Percentiles rank a stretch among this genome's conserved stretches.
These are phyloP conservation scores for Acanthamoeba rhysodes DNA, from an alignment of 208 protist species.

Conservation along the genomic window DNA sequence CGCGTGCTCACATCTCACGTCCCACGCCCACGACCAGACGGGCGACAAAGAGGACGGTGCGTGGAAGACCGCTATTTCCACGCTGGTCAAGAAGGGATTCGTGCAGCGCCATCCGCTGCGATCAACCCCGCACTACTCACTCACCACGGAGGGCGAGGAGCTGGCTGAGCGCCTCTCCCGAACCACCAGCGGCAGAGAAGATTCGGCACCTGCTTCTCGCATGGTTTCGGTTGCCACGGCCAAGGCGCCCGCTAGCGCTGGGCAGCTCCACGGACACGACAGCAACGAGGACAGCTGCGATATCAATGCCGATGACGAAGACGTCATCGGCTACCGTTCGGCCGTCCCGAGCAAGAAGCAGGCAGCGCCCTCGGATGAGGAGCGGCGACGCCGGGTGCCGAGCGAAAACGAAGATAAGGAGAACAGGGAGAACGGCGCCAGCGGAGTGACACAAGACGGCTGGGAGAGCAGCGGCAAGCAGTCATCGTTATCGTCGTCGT, in stretches of 20 bases:
- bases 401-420: background rate
- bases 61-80: conserved; percentile 54
- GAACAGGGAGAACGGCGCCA: background rate
- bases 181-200: background rate
- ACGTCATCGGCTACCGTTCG: too few species aligned
- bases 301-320: background rate
- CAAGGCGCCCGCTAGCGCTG: background rate
- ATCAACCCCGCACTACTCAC: background rate
- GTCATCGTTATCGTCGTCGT: too few species aligned
- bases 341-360: too few species aligned
- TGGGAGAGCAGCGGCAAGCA: background rate
- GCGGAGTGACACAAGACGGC: background rate
- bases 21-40: background rate
- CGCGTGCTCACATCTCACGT: background rate
- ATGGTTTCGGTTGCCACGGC: background rate
- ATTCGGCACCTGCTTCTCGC: too few species aligned
- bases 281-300: background rate
- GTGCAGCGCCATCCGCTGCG: conserved; percentile 1
- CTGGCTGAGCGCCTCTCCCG: background rate
- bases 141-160: background rate
- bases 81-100: conserved; percentile 28
- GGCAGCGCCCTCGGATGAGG: background rate
- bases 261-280: background rate
- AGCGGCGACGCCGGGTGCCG: background rate
- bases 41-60: background rate